Base-by-base conservation (phyloP, 108 stramenopile species). In the Nannochloropsis oceanica region DNA sequence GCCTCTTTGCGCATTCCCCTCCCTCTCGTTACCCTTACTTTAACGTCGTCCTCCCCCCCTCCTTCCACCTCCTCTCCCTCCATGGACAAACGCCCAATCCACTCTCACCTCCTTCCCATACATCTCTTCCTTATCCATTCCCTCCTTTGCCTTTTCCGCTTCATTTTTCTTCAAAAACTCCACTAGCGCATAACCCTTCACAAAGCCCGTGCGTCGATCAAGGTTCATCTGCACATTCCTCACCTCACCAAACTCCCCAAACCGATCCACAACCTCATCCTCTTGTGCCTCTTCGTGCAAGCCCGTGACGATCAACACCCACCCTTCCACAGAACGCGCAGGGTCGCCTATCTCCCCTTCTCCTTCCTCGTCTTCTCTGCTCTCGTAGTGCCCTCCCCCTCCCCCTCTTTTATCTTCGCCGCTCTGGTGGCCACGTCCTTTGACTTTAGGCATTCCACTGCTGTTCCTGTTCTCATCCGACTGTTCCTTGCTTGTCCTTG, bases 221-320 rank as follows among this genome's bases (percentile, higher is more conserved):
- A 91, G 85, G 79, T 89, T 91, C 42, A 91, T 83, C 27, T 89
- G 89, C 86, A 91, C 85, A n/a, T 91, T 91, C 44, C 87, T 87
- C 79, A 91, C 90, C 44, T 87, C 86, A 24, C 90, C 90, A 27
- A 43, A 87, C 87, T 91, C 89, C 12, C 84, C 79, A 84, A 91
- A 91, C 11, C 80, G 26, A 82, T 91, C 90, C 84, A 89, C 46
- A 44, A 91, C 79, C 25, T 91, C 88, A 43, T 91, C 90, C 24
- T 91, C 90, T 80, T 86, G 85, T 1, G 90, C 90, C 81, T 91
- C 90, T 80, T 87, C 83, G 87, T 87, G 87, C 43, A 87, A 79
- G 87, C 83, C 83, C 83, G 83, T 73, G 42, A 84, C 87, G 80
- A 87, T 79, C 34, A 87, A 42, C 44, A 87, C 80, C 87, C 87